Evolutionary conservation across 495 filamentous ascomycete genomes (phyloP), one percentile per base, ranked within the genome.

Genomic region (Sphaerosporella brunnea): DNA sequence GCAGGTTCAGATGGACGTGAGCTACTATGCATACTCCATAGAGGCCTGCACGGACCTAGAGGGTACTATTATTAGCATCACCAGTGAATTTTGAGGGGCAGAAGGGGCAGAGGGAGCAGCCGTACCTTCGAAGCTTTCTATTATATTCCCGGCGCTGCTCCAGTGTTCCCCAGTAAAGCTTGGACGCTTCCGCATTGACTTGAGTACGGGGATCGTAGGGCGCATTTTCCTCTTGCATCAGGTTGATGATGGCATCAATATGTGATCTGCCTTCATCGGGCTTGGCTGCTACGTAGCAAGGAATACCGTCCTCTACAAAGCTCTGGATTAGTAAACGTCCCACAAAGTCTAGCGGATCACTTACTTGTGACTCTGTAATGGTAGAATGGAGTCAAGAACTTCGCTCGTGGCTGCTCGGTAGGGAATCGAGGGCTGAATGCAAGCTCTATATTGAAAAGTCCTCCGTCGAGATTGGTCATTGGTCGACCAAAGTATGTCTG

Each of bases 391-490:
- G 82, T 90, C 54, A 86, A 73, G 53, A 94, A 75, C 41, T 73
- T 78, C 32, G 85, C 77, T 45, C 90, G 73, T 10, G 92, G 90
- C 52, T 94, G 87, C 52, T 90, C 84, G n/a, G 80, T 75, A 0
- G 90, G 90, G 56, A 93, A 93, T 9, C 77, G 72, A n/a, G 86
- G 78, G 54, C 86, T 93, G 62, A 96, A 77, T 54, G 68, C 70
- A 23, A 96, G 69, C 53, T 70, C 78, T 56, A 95, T 78, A 45
- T 71, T 72, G 66, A 95, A 87, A 45, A 96, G 70, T 4, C 90
- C 90, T 4, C 90, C 90, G 50, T 96, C 92, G 3, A 94, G 72
- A 52, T 86, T 82, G 0, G 88, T 93, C 81, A 90, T 92, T 1
- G 88, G 83, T 41, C 80, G 75, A 28, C 90, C 90, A 58, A 94